Conservation (phyloP, 331 rosid genomes). For the Stylosanthes scabra region DNA sequence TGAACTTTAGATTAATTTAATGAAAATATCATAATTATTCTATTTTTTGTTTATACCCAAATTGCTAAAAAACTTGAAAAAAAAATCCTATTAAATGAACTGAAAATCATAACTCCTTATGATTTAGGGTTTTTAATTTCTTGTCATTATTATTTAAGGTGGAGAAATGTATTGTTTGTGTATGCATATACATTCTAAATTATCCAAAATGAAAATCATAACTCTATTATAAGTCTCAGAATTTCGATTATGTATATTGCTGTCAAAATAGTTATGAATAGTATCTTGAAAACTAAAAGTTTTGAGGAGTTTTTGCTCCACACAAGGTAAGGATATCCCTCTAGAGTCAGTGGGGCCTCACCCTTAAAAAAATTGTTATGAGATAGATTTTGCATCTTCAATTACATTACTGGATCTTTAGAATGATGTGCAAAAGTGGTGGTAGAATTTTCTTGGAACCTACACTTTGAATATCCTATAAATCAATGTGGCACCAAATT, state of each 20-base stretch:
- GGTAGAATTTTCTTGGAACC: slow-evolving; percentile 35
- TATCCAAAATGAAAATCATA: too few relatives aligned
- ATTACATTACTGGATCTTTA: slow-evolving; percentile 30
- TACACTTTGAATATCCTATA: slow-evolving; percentile 35
- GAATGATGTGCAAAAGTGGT: slow-evolving; percentile 27
- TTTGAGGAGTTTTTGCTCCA: slow-evolving; percentile 25
- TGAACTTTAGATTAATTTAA: too few relatives aligned
- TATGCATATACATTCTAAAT: too few relatives aligned
- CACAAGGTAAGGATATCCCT: slow-evolving; percentile 53
- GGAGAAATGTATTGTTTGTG: too few relatives aligned
- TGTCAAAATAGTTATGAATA: not conserved
- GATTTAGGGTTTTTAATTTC: too few relatives aligned
- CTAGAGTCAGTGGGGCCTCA: not conserved
- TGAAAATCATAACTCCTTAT: too few relatives aligned
- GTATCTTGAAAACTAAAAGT: slow-evolving; percentile 4
- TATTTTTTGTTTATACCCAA: too few relatives aligned
- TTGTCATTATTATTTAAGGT: too few relatives aligned
- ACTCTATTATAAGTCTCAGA: not conserved
- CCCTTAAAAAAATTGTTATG: not conserved
- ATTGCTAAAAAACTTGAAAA: too few relatives aligned
- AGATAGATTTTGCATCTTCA: not conserved
- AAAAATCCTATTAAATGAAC: too few relatives aligned
- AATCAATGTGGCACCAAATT: not conserved
- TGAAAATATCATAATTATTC: too few relatives aligned
- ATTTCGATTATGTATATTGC: not conserved